Conservation (phyloP, 2,329 filamentous ascomycete genomes). For the Ophiosphaerella narmari region DNA sequence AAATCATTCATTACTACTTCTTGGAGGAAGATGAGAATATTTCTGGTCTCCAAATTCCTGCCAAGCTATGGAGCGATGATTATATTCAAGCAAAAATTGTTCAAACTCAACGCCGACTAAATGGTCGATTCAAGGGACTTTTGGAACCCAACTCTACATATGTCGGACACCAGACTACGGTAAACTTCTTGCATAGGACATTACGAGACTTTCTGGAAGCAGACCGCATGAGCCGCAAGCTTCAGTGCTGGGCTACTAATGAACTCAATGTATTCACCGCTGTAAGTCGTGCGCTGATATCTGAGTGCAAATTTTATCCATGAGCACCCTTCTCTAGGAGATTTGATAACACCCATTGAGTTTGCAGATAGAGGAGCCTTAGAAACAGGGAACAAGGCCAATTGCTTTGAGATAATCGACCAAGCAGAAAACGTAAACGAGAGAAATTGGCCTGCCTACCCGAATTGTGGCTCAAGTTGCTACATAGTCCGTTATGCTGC, state of each 20-base stretch:
- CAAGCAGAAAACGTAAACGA: neutral
- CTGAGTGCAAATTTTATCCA: neutral
- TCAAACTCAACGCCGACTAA: constrained; percentile 1
- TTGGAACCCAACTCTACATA: neutral
- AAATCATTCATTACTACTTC: constrained; percentile 7
- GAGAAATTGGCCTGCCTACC: neutral
- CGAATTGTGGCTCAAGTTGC: neutral
- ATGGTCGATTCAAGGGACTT: constrained; percentile 2
- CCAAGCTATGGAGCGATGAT: neutral
- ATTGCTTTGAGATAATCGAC: neutral
- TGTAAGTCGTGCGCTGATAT: neutral
- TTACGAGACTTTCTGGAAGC: neutral
- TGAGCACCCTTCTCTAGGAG: too few species aligned
- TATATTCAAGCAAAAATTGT: neutral
- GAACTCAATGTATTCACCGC: neutral
- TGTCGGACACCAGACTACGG: neutral
- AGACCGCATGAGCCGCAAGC: neutral
- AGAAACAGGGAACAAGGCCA: neutral
- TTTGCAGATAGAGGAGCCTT: neutral
- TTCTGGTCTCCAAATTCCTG: neutral
- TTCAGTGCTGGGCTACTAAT: neutral
- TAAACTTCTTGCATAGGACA: neutral
- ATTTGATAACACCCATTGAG: neutral
- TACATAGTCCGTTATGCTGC: neutral
- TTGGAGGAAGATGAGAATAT: constrained; percentile 2